A percentile compares a stretch with the other conserved stretches of the same genome.
Evolutionary conservation across 148 eudicot species (phyloP).

Genomic region (Tetragonia tetragonoides): DNA sequence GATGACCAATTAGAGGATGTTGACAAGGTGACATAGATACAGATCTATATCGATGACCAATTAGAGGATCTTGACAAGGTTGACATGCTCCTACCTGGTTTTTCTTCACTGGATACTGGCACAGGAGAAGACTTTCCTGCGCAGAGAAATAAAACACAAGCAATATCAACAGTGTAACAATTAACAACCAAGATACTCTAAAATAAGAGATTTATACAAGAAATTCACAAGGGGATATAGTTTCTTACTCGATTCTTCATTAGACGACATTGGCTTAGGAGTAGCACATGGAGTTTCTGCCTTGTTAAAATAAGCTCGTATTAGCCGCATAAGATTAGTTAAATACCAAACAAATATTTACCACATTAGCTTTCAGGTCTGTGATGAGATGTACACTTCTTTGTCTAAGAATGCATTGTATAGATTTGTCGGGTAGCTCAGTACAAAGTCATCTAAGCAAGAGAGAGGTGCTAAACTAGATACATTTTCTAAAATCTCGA

Average conservation of each 20-base stretch:
- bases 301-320: neutral
- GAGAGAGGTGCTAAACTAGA: neutral
- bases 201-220: neutral
- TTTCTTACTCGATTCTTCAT: constrained; percentile 33
- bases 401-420: neutral
- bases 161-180: neutral
- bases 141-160: neutral
- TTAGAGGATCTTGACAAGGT: neutral
- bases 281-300: constrained; percentile 50
- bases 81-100: constrained; percentile 31
- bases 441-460: neutral
- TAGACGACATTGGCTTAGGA: constrained; percentile 30
- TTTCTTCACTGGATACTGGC: constrained; percentile 27
- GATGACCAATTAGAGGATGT: neutral
- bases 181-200: neutral
- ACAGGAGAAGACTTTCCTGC: constrained; percentile 33
- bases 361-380: neutral
- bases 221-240: neutral
- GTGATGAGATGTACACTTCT: neutral
- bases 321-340: constrained; percentile 2
- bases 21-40: neutral
- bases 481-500: neutral
- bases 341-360: constrained; percentile 4
- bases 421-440: neutral
- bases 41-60: neutral